phyloP scores from a whole-genome alignment of 1,284 basidiomycete genomes.

The Papiliotrema nemorosa region DNA sequence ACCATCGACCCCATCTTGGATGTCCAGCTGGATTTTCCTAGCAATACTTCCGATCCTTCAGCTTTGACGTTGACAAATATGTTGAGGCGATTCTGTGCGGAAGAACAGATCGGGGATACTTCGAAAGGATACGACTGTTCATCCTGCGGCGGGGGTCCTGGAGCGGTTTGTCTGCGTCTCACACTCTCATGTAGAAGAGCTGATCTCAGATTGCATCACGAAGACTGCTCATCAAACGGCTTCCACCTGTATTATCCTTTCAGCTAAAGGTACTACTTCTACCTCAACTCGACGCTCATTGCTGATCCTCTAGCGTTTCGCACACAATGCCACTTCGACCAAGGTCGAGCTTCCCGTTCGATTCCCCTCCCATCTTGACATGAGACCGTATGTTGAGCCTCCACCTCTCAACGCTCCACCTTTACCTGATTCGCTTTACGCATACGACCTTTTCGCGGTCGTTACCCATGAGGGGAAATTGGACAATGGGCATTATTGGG shows the following conservation, averaged over 20 bases:
- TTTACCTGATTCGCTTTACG: constrained; percentile 71
- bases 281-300: neutral
- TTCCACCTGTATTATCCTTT: constrained; percentile 88
- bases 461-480: constrained; percentile 93
- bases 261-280: constrained; percentile 76
- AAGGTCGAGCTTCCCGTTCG: constrained; percentile 83
- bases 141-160: constrained; percentile 40
- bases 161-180: constrained; percentile 21
- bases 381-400: constrained; percentile 84
- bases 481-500: constrained; percentile 83
- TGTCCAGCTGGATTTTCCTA: constrained; percentile 73
- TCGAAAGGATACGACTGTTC: constrained; percentile 46
- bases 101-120: constrained; percentile 38
- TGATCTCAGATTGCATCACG: constrained; percentile 66
- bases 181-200: neutral
- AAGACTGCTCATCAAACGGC: constrained; percentile 73
- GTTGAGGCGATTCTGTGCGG: constrained; percentile 39
- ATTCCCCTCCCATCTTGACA: constrained; percentile 79
- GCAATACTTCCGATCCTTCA: constrained; percentile 4
- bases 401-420: no score
- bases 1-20: constrained; percentile 89
- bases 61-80: constrained; percentile 30
- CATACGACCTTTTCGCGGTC: constrained; percentile 89
- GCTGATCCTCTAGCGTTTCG: constrained; percentile 69
- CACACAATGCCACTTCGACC: constrained; percentile 72